Conservation (phyloP, 768 basidiomycete species). For the Podaxis mareebaensis region DNA sequence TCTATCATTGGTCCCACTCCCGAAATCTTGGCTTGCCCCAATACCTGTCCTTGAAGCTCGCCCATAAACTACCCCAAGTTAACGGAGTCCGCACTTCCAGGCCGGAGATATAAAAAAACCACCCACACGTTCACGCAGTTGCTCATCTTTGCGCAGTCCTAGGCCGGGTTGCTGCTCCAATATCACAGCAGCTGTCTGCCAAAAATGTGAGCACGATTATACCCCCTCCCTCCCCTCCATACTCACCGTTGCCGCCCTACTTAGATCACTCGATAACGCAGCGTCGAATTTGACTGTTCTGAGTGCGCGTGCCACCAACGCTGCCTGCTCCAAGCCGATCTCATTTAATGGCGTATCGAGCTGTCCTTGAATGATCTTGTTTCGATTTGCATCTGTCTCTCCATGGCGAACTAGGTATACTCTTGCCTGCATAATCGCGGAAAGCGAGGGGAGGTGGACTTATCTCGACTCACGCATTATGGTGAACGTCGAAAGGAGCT, state of each 20-base stretch:
- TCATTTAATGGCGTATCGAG: conserved; percentile 68
- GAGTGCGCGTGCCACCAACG: conserved; percentile 53
- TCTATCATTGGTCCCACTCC: conserved; percentile 36
- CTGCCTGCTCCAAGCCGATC: conserved; percentile 59
- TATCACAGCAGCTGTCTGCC: conserved; percentile 69
- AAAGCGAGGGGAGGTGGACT: neutral
- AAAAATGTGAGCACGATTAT: conserved; percentile 9
- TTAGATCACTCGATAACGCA: conserved; percentile 74
- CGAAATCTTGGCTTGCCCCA: conserved; percentile 11
- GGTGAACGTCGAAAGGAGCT: neutral
- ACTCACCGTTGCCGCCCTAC: conserved; percentile 62
- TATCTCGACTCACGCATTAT: neutral
- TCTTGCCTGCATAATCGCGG: conserved; percentile 29
- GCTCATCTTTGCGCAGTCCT: conserved; percentile 40
- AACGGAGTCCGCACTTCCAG: neutral
- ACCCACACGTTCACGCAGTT: conserved; percentile 67
- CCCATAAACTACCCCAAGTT: conserved; percentile 53
- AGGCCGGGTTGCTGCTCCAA: conserved; percentile 52
- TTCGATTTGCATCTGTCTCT: conserved; percentile 70
- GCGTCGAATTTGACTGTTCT: conserved; percentile 53
- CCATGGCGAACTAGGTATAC: conserved; percentile 77
- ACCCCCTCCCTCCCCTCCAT: neutral
- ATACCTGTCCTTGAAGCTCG: conserved; percentile 51
- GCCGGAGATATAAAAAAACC: neutral
- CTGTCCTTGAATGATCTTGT: conserved; percentile 73